These are phyloP conservation scores for Epichloe gansuensis DNA, from an alignment of 2,329 filamentous ascomycete genomes.

Conservation along the genomic window DNA sequence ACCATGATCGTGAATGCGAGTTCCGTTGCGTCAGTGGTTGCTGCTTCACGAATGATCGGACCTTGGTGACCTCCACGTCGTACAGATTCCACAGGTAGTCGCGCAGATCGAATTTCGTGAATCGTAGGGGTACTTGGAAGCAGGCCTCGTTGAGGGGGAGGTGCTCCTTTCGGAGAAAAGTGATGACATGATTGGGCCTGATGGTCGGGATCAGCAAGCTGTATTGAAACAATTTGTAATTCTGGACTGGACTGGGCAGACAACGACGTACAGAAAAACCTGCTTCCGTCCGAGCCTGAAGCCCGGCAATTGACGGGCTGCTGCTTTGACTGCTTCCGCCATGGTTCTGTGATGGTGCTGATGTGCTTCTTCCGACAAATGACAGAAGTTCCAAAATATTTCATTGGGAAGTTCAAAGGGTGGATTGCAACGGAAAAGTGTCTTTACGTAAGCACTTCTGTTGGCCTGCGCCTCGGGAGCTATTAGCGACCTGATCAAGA, in stretches of 20 bases:
- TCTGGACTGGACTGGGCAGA: too few species aligned
- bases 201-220: background rate
- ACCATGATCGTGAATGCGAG: conserved; percentile 41
- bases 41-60: conserved; percentile 68
- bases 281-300: conserved; percentile 41
- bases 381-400: conserved; percentile 5
- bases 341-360: conserved; percentile 19
- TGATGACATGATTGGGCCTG: conserved; percentile 72
- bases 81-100: conserved; percentile 90
- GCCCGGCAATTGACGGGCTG: conserved; percentile 26
- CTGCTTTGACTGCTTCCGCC: conserved; percentile 26
- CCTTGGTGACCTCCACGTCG: conserved; percentile 54
- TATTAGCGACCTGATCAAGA: too few species aligned
- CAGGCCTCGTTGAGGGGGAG: conserved; percentile 70
- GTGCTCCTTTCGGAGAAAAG: conserved; percentile 58
- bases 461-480: too few species aligned
- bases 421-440: background rate
- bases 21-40: conserved; percentile 40
- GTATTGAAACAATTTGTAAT: background rate
- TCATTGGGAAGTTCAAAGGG: background rate
- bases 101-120: conserved; percentile 93
- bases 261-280: conserved; percentile 37
- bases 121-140: conserved; percentile 80
- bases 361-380: conserved; percentile 11
- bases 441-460: conserved; percentile 5